Conservation (phyloP, 805 yeast genomes). For the Lipomyces mesembrius region DNA sequence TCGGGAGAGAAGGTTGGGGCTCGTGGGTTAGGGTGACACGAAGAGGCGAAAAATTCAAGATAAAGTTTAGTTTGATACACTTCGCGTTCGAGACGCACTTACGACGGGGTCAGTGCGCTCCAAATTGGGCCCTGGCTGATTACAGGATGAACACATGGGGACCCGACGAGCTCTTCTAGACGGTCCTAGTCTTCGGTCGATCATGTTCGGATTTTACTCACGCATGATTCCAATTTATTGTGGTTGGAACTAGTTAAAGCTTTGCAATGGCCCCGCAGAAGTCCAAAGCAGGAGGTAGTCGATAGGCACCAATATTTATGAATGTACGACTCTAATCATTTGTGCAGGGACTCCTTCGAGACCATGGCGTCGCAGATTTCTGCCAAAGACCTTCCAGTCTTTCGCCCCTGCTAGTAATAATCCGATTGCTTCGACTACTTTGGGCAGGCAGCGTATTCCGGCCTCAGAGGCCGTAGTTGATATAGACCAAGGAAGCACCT, state of each 20-base stretch:
- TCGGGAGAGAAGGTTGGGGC: too few species aligned
- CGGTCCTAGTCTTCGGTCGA: not conserved
- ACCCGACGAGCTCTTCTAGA: not conserved
- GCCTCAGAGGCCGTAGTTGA: not conserved
- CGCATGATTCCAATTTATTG: not conserved
- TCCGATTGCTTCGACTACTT: not conserved
- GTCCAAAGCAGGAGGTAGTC: not conserved
- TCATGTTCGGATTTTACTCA: not conserved
- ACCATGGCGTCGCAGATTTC: constrained; percentile 5
- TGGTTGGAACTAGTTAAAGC: not conserved
- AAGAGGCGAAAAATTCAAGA: not conserved
- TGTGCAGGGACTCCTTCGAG: not conserved
- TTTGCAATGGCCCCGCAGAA: not conserved
- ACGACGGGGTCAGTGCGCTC: too few species aligned
- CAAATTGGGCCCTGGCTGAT: too few species aligned
- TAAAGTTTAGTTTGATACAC: too few species aligned
- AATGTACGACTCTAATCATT: not conserved
- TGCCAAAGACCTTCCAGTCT: not conserved
- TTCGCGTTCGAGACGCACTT: too few species aligned
- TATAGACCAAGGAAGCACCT: not conserved
- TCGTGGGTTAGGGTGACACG: not conserved
- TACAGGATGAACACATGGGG: not conserved
- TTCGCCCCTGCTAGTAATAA: not conserved
- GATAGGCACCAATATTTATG: not conserved
- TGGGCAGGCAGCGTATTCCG: not conserved